Percentiles rank a stretch among this genome's conserved stretches.
Conservation (phyloP, 2,329 filamentous ascomycete species). For the Zopfia rhizophila region DNA sequence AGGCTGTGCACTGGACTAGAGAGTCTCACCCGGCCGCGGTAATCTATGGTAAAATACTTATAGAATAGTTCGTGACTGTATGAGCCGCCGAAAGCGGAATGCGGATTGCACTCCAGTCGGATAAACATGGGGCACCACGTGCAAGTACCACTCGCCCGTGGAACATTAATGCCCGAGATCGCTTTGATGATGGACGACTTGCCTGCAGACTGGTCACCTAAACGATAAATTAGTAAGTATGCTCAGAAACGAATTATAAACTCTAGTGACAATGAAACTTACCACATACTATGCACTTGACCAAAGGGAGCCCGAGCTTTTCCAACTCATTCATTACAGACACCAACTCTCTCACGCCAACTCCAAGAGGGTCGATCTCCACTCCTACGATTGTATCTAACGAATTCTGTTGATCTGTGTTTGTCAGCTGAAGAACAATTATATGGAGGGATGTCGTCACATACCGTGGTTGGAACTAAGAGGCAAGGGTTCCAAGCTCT, state of each 20-base stretch:
- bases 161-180: slow-evolving; percentile 73
- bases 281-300: slow-evolving; percentile 84
- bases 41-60: no score
- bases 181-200: slow-evolving; percentile 72
- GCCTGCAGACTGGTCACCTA: slow-evolving; percentile 78
- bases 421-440: no score
- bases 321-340: slow-evolving; percentile 72
- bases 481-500: slow-evolving; percentile 16
- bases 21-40: no score
- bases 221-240: neutral
- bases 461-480: no score
- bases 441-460: no score
- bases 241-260: no score
- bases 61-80: no score
- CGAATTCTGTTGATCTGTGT: no score
- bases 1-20: no score
- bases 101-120: no score
- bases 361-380: slow-evolving; percentile 61
- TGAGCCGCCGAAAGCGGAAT: no score
- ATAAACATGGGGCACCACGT: slow-evolving; percentile 86
- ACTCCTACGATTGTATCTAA: no score
- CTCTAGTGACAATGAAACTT: slow-evolving; percentile 4
- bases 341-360: slow-evolving; percentile 72
- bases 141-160: slow-evolving; percentile 76
- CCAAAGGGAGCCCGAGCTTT: slow-evolving; percentile 76